phyloP scores from a whole-genome alignment of 306 rosid genomes.

The Hippophae gyantsensis region DNA sequence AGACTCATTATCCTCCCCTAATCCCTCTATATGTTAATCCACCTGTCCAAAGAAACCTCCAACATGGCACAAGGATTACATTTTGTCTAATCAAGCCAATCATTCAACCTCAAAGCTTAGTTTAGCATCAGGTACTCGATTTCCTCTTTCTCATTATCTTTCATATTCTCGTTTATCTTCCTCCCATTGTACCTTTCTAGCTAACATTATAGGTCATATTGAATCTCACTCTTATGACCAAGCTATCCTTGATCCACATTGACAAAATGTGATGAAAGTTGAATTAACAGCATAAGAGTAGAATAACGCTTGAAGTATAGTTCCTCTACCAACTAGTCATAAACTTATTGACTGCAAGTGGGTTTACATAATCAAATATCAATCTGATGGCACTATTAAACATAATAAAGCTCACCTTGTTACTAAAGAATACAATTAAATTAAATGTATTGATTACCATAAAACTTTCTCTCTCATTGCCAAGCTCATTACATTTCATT shows the following conservation, averaged over 20 bases:
- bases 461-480: too few relatives aligned
- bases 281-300: not conserved
- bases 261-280: not conserved
- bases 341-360: too few relatives aligned
- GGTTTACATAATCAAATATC: too few relatives aligned
- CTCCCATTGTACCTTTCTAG: not conserved
- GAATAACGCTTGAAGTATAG: constrained; percentile 2
- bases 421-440: too few relatives aligned
- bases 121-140: not conserved
- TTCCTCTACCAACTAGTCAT: not conserved
- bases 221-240: not conserved
- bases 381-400: too few relatives aligned
- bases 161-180: constrained; percentile 13
- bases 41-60: not conserved
- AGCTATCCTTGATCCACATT: constrained; percentile 2
- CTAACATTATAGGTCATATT: constrained; percentile 4
- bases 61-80: not conserved
- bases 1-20: too few relatives aligned
- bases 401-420: too few relatives aligned
- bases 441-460: too few relatives aligned
- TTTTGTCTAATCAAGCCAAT: not conserved
- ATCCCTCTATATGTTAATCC: too few relatives aligned
- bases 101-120: not conserved
- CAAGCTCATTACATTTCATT: too few relatives aligned
- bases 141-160: not conserved